Percentiles rank a stretch among this genome's conserved stretches.
Evolutionary conservation across 345 rosid species (phyloP).

Genomic region (Carallia pectinifolia): DNA sequence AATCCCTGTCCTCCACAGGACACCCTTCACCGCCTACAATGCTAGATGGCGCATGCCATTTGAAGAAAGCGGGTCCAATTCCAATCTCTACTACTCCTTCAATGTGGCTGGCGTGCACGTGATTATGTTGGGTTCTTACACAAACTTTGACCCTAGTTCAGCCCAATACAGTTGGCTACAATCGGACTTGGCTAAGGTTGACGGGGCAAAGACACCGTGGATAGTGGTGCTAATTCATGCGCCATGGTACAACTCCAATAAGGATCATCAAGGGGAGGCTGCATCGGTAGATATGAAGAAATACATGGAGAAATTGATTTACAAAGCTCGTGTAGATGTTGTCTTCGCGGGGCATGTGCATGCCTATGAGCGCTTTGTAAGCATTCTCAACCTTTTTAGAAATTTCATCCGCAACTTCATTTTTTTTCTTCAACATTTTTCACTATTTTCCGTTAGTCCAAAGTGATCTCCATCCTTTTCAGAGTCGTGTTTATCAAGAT

Average conservation of each 20-base stretch:
- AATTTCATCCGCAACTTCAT: too few relatives aligned
- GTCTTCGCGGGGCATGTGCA: constrained; percentile 88
- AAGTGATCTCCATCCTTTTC: not conserved
- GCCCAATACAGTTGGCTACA: constrained; percentile 70
- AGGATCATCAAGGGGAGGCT: constrained; percentile 72
- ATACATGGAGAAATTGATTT: constrained; percentile 62
- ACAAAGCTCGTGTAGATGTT: constrained; percentile 63
- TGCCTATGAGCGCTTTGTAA: constrained; percentile 88
- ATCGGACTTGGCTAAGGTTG: constrained; percentile 48
- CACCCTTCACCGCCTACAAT: constrained; percentile 63
- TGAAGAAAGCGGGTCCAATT: constrained; percentile 59
- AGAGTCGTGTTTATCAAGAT: constrained; percentile 65
- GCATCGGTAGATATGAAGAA: constrained; percentile 58
- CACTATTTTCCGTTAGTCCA: not conserved
- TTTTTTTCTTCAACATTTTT: not conserved
- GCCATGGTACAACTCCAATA: constrained; percentile 79
- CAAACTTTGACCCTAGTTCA: constrained; percentile 55
- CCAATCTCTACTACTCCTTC: constrained; percentile 80
- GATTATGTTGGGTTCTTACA: constrained; percentile 79
- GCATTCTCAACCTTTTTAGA: constrained; percentile 12
- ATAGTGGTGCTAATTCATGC: constrained; percentile 62
- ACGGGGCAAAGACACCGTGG: constrained; percentile 71
- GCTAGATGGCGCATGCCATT: constrained; percentile 79
- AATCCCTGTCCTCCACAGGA: constrained; percentile 40
- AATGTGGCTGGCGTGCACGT: constrained; percentile 60